Evolutionary conservation across 1,284 basidiomycete species (phyloP).

Genomic region (Cutaneotrichosporon cutaneum): DNA sequence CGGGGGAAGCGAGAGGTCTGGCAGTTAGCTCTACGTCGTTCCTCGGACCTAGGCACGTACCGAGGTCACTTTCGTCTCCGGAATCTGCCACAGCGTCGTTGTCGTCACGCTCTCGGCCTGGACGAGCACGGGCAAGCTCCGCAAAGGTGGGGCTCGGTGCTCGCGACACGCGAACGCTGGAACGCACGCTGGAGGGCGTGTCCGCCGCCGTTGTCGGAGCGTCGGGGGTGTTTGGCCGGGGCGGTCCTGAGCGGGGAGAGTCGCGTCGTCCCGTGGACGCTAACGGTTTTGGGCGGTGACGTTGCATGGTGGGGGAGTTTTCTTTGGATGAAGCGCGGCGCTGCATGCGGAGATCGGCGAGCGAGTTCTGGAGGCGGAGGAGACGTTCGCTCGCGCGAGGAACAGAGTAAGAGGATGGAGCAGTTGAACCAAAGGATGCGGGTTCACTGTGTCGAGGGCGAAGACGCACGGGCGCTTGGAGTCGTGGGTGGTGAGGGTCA

Average conservation of each 20-base stretch:
- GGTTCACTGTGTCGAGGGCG: constrained; percentile 5
- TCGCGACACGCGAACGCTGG: not conserved
- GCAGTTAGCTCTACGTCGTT: constrained; percentile 3
- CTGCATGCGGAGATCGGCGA: constrained; percentile 22
- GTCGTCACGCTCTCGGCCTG: constrained; percentile 6
- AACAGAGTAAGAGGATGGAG: constrained; percentile 5
- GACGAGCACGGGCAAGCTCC: constrained; percentile 17
- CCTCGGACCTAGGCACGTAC: constrained; percentile 23
- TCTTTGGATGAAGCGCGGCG: not conserved
- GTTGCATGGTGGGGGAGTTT: not conserved
- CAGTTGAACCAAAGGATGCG: not conserved
- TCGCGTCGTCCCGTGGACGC: not conserved
- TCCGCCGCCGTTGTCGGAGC: not conserved
- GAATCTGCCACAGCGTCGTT: constrained; percentile 12
- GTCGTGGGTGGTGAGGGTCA: constrained; percentile 1
- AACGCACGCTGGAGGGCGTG: constrained; percentile 1
- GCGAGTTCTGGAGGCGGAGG: constrained; percentile 21
- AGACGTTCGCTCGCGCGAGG: constrained; percentile 24
- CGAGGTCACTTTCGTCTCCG: constrained; percentile 41
- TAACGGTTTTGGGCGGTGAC: not conserved
- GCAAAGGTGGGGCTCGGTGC: constrained; percentile 21
- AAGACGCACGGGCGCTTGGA: not conserved
- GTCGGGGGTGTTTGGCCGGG: not conserved
- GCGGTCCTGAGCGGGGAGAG: constrained; percentile 4
- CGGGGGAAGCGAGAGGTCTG: constrained; percentile 34